Conservation (phyloP, 2,329 filamentous ascomycete species). For the Chlorencoelia australis region DNA sequence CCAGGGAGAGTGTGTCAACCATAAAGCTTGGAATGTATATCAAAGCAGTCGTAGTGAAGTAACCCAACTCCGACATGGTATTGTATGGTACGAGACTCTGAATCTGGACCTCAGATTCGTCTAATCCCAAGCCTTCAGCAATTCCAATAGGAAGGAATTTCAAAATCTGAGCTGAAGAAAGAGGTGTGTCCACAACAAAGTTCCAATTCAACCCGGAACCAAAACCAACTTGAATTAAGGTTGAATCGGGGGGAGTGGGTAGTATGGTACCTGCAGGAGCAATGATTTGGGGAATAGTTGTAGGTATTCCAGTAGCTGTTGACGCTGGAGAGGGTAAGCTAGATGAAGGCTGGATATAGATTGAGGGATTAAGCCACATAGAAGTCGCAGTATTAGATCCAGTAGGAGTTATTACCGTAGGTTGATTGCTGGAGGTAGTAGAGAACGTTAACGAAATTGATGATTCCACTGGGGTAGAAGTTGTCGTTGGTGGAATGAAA, state of each 20-base stretch:
- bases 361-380: conserved; percentile 16
- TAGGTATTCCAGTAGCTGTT: conserved; percentile 18
- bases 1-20: conserved; percentile 55
- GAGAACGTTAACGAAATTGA: conserved; percentile 1
- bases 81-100: conserved; percentile 67
- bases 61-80: conserved; percentile 57
- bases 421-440: conserved; percentile 5
- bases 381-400: conserved; percentile 19
- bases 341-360: conserved; percentile 16
- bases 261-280: conserved; percentile 17
- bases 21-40: conserved; percentile 65
- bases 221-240: conserved; percentile 78
- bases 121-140: conserved; percentile 39
- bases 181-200: conserved; percentile 63
- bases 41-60: conserved; percentile 71
- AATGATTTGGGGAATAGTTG: conserved; percentile 22
- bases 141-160: conserved; percentile 58
- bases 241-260: conserved; percentile 43
- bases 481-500: conserved; percentile 7
- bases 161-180: conserved; percentile 80
- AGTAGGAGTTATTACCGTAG: conserved; percentile 16
- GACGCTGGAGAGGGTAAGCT: conserved; percentile 11
- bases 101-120: conserved; percentile 47
- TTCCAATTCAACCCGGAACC: conserved; percentile 69
- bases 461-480: background rate